Conservation (phyloP, 306 rosid genomes). For the Acacia melanoxylon region DNA sequence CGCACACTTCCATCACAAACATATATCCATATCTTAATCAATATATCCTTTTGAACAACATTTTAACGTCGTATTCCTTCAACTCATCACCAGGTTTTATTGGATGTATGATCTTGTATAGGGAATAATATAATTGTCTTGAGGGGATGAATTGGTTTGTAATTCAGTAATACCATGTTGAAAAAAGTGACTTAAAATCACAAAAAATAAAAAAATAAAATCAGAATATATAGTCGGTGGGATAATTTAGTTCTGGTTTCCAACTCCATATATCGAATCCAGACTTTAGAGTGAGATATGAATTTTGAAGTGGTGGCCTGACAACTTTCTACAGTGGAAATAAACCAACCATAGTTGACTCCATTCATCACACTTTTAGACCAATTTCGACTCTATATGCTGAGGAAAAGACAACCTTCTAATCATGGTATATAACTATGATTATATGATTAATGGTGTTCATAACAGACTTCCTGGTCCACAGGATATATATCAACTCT, state of each 20-base stretch:
- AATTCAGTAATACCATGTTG: neutral
- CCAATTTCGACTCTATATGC: neutral
- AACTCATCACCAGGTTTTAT: neutral
- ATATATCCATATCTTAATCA: neutral
- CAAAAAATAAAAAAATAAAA: neutral
- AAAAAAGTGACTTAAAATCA: neutral
- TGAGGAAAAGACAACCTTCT: neutral
- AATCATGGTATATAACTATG: neutral
- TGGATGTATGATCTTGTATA: neutral
- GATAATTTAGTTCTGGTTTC: neutral
- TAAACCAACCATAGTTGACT: constrained; percentile 34
- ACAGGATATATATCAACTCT: constrained; percentile 17
- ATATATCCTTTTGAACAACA: neutral
- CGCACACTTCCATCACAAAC: neutral
- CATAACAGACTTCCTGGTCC: constrained; percentile 11
- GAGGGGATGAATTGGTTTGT: neutral
- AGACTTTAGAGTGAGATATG: constrained; percentile 15
- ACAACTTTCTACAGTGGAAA: constrained; percentile 18
- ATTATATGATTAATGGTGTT: constrained; percentile 21
- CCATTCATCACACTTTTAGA: constrained; percentile 7
- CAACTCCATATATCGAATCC: neutral
- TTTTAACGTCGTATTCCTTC: neutral
- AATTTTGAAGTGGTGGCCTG: constrained; percentile 18
- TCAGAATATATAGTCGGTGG: neutral
- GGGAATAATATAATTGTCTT: neutral